Percentiles rank a stretch among this genome's conserved stretches.
These are phyloP conservation scores for Elsinoe perseae DNA, from an alignment of 2,329 filamentous ascomycete genomes.

Conservation along the genomic window DNA sequence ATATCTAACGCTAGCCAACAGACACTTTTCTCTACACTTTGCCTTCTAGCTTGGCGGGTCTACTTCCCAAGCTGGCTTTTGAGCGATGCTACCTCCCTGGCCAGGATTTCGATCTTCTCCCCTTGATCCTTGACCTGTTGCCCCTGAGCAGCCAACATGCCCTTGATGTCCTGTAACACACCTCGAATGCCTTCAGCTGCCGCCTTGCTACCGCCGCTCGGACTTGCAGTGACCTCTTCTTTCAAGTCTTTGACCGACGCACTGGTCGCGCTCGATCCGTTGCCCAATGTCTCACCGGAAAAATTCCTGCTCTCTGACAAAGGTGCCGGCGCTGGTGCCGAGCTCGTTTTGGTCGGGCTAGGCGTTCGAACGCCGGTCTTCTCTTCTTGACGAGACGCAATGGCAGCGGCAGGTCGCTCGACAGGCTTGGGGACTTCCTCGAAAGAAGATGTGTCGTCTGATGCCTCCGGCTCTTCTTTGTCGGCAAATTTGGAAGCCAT, in stretches of 20 bases:
- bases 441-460: conserved; percentile 66
- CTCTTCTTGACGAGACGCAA: conserved; percentile 32
- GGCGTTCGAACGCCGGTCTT: conserved; percentile 30
- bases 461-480: conserved; percentile 52
- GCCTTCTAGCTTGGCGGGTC: neutral
- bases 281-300: conserved; percentile 18
- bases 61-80: conserved; percentile 60
- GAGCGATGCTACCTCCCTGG: conserved; percentile 69
- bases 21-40: neutral
- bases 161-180: conserved; percentile 68
- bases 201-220: conserved; percentile 30
- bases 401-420: conserved; percentile 46
- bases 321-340: conserved; percentile 24
- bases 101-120: conserved; percentile 58
- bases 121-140: conserved; percentile 41
- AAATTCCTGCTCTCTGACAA: conserved; percentile 6
- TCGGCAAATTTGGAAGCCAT: conserved; percentile 85
- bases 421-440: conserved; percentile 74
- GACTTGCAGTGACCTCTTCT: conserved; percentile 21
- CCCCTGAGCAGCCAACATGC: conserved; percentile 67
- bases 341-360: conserved; percentile 23
- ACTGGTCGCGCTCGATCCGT: conserved; percentile 17
- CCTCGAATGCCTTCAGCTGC: conserved; percentile 52
- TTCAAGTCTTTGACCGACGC: conserved; percentile 16
- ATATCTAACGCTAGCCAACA: conserved; percentile 1